phyloP scores from a whole-genome alignment of 495 filamentous ascomycete species.

The Neurospora sp. region DNA sequence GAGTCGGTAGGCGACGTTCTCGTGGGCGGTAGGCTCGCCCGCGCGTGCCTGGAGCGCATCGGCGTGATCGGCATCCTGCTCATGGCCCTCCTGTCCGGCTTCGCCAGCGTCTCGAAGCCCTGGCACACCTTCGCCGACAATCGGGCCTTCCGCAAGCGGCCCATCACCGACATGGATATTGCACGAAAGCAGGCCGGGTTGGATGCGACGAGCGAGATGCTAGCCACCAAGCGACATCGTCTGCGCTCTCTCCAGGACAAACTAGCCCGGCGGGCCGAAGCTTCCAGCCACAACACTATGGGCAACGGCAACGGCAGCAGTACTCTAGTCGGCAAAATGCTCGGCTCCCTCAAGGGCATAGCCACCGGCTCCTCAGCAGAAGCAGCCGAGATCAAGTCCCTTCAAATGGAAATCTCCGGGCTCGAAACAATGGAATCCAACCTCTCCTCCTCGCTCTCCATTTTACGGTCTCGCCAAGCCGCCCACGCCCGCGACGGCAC shows the following conservation, averaged over 20 bases:
- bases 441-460: constrained; percentile 48
- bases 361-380: constrained; percentile 47
- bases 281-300: constrained; percentile 1
- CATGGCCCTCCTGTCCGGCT: constrained; percentile 75
- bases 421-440: constrained; percentile 63
- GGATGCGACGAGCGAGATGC: constrained; percentile 65
- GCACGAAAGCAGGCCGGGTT: constrained; percentile 62
- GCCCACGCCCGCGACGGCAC: constrained; percentile 54
- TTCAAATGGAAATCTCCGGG: constrained; percentile 68
- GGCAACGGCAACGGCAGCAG: constrained; percentile 41
- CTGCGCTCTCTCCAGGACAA: constrained; percentile 58
- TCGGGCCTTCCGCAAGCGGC: constrained; percentile 28
- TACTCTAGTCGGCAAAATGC: constrained; percentile 52
- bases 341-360: constrained; percentile 44
- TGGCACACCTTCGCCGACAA: constrained; percentile 70
- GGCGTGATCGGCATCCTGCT: constrained; percentile 72
- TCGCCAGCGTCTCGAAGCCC: constrained; percentile 67
- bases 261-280: constrained; percentile 29
- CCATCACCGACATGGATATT: constrained; percentile 60
- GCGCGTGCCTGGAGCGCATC: constrained; percentile 68
- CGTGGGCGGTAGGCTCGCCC: constrained; percentile 42
- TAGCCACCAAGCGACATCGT: constrained; percentile 56
- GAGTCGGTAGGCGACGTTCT: background rate
- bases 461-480: constrained; percentile 48
- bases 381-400: constrained; percentile 49